Percentiles rank a stretch among this genome's conserved stretches.
Evolutionary conservation across 371 early-diverging fungal species (phyloP).

Genomic region (Furculomyces boomerangus): DNA sequence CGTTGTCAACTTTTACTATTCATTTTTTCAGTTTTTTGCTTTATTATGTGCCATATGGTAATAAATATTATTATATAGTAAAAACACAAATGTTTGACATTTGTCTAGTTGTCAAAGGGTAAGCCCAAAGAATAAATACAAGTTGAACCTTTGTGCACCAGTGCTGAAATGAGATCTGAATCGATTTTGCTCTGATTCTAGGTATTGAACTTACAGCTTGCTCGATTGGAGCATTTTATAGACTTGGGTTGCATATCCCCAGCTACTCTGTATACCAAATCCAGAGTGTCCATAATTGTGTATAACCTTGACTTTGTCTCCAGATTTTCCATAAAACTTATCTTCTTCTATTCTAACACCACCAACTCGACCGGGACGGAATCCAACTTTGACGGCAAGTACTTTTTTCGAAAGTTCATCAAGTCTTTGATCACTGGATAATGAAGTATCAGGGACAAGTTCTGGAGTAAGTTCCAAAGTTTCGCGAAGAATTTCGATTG

Average conservation of each 20-base stretch:
- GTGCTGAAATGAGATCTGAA: too few species aligned
- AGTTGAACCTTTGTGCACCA: too few species aligned
- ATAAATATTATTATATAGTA: too few species aligned
- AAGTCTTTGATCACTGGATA: background rate
- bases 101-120: too few species aligned
- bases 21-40: too few species aligned
- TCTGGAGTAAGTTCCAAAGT: slow-evolving; percentile 29
- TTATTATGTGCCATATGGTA: too few species aligned
- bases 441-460: slow-evolving; percentile 8
- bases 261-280: slow-evolving; percentile 30
- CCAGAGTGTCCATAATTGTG: slow-evolving; percentile 41
- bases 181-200: too few species aligned
- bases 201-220: slow-evolving; percentile 1
- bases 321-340: background rate
- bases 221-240: slow-evolving; percentile 7
- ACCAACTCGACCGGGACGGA: slow-evolving; percentile 31
- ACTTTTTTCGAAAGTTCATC: slow-evolving; percentile 7
- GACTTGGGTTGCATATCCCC: slow-evolving; percentile 26
- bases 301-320: slow-evolving; percentile 12
- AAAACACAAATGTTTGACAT: too few species aligned
- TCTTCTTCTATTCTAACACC: slow-evolving; percentile 30
- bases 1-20: too few species aligned
- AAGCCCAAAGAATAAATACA: too few species aligned
- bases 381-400: slow-evolving; percentile 27
- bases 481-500: slow-evolving; percentile 25